A percentile compares a stretch with the other conserved stretches of the same genome.
These are phyloP conservation scores for Drechslerella coelobrocha DNA, from an alignment of 2,329 filamentous ascomycete species.

Conservation along the genomic window DNA sequence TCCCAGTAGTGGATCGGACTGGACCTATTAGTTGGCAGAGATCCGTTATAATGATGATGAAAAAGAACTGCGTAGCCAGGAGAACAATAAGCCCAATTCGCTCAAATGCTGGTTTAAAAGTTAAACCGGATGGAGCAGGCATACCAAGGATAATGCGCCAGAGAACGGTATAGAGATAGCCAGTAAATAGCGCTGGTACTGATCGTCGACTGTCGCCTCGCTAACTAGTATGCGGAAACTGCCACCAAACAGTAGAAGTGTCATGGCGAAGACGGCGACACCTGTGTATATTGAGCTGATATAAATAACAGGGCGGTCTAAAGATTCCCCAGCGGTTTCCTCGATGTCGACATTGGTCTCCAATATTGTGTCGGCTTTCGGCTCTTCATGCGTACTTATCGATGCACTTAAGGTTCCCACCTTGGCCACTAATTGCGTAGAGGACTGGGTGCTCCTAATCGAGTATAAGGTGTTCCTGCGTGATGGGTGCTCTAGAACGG, in stretches of 20 bases:
- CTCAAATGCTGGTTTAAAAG: too few relatives aligned
- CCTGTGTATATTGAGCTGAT: constrained; percentile 23
- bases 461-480: constrained; percentile 1
- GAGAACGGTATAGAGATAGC: constrained; percentile 22
- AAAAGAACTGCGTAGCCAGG: too few relatives aligned
- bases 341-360: constrained; percentile 12
- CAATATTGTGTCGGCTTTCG: not conserved
- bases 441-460: not conserved
- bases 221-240: constrained; percentile 13
- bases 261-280: constrained; percentile 18
- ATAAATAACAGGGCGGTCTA: constrained; percentile 17
- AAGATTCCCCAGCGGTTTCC: not conserved
- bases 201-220: constrained; percentile 12
- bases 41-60: constrained; percentile 19
- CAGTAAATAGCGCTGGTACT: constrained; percentile 8
- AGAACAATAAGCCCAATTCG: too few relatives aligned
- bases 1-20: constrained; percentile 13
- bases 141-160: constrained; percentile 4
- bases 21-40: constrained; percentile 17
- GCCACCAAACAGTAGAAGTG: constrained; percentile 15
- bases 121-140: not conserved
- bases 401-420: not conserved
- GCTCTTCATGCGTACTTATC: not conserved
- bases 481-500: not conserved
- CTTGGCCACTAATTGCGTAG: not conserved